Conservation (phyloP, 768 basidiomycete species). For the Tylopilus intermedius region DNA sequence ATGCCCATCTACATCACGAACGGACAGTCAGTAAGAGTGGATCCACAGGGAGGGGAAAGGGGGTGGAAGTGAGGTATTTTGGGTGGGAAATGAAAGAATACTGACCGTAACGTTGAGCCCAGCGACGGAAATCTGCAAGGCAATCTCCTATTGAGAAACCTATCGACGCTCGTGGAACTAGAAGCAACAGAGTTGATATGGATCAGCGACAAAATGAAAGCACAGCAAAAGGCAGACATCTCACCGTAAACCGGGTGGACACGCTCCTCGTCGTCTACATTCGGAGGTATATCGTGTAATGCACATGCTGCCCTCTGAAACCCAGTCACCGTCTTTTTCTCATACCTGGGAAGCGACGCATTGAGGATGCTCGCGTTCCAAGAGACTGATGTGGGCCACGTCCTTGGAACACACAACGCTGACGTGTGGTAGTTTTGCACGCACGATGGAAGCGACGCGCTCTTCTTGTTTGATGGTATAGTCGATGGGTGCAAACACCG, state of each 20-base stretch:
- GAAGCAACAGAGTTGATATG: background rate
- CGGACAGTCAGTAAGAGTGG: background rate
- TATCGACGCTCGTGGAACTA: slow-evolving; percentile 1
- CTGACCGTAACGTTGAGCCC: slow-evolving; percentile 3
- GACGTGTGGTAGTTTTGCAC: slow-evolving; percentile 34
- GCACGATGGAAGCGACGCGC: slow-evolving; percentile 39
- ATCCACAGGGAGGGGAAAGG: background rate
- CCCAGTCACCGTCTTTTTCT: slow-evolving; percentile 48
- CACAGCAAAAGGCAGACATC: background rate
- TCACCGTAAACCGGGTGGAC: slow-evolving; percentile 20
- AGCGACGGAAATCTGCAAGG: slow-evolving; percentile 6
- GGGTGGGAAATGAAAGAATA: slow-evolving; percentile 1
- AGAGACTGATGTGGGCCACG: slow-evolving; percentile 53
- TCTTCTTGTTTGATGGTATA: slow-evolving; percentile 43
- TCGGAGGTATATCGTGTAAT: slow-evolving; percentile 26
- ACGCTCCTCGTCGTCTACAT: slow-evolving; percentile 5
- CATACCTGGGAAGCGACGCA: slow-evolving; percentile 57
- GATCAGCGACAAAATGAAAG: background rate
- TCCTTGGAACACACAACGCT: slow-evolving; percentile 53
- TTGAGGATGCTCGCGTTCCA: slow-evolving; percentile 66
- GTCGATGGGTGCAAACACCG: slow-evolving; percentile 48
- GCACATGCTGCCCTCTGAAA: slow-evolving; percentile 48
- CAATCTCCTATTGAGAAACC: slow-evolving; percentile 5
- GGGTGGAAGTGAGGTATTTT: slow-evolving; percentile 30
- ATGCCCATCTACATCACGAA: slow-evolving; percentile 42